Evolutionary conservation across 2,329 filamentous ascomycete genomes (phyloP).

Genomic region (Beauveria sp.): DNA sequence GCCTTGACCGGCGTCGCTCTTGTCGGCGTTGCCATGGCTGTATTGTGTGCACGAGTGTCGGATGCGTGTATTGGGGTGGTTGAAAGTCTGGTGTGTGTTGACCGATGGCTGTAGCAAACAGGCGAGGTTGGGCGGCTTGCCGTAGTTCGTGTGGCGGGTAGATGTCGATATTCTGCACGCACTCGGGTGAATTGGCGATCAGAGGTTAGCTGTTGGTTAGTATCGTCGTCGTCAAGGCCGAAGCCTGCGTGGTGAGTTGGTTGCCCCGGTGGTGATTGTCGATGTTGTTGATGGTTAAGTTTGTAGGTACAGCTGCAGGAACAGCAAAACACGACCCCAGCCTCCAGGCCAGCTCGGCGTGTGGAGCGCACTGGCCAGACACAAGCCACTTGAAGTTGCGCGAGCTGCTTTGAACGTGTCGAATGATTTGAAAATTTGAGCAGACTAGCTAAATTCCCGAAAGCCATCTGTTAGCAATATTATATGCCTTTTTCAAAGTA

Average conservation of each 20-base stretch:
- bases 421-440: background rate
- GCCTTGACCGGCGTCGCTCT: conserved; percentile 34
- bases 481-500: too few species aligned
- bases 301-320: background rate
- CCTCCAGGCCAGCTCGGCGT: background rate
- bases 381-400: background rate
- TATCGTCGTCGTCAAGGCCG: conserved; percentile 9
- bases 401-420: background rate
- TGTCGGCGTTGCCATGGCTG: conserved; percentile 24
- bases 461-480: too few species aligned
- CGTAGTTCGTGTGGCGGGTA: background rate
- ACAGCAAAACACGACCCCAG: conserved; percentile 5
- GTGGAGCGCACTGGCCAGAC: conserved; percentile 5
- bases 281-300: conserved; percentile 9
- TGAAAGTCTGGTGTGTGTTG: conserved; percentile 12
- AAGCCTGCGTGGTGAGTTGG: conserved; percentile 3
- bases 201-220: conserved; percentile 6
- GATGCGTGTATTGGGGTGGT: background rate
- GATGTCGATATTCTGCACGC: background rate
- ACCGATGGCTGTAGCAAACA: background rate
- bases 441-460: too few species aligned
- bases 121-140: background rate
- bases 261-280: background rate
- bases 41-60: conserved; percentile 4
- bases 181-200: background rate